Evolutionary conservation across 2,329 filamentous ascomycete genomes (phyloP), one percentile per base, ranked within the genome.

Genomic region (Colletotrichum eleusines): DNA sequence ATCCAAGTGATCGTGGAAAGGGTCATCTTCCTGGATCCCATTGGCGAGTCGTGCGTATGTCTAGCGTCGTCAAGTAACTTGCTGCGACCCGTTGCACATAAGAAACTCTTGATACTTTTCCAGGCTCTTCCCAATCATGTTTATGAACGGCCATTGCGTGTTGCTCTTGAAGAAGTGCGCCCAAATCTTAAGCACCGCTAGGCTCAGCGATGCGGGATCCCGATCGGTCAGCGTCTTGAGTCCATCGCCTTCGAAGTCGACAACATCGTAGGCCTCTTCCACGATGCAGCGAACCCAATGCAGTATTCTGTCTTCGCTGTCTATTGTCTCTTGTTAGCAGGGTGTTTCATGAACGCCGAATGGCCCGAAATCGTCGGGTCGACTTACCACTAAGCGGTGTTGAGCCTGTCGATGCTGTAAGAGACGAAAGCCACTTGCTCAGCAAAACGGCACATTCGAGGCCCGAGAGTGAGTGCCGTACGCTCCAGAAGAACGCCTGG

Each of bases 401-500:
- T 9, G 69, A 53, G 7, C 58, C n/a, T 1, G 73, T 40, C 1
- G 76, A 72, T 14, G 67, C 72, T 31, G 74, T 72, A 50, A 81
- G 60, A 71, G 76, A 74, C 48, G 77, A 69, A 54, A 85, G 77
- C 84, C 84, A 86, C 71, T 88, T 88, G 18, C 84, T 85, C 0
- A 89, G 76, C 3, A 89, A 77, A 0, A 89, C 82, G 0, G 85
- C 86, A 26, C 86, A 88, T 73, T 89, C 87, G 0, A 89, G 79
- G 1, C 84, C 85, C 5, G 85, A 87, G 0, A 89, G 79, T 0
- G 86, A 86, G 63, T 89, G 86, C n/a, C 87, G 81, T 2, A 87
- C 86, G 5, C 85, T 87, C 86, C 87, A 89, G 58, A 88, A 85
- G 54, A 87, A 86, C 0, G 86, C 85, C 61, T 88, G 86, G 20